phyloP scores from a whole-genome alignment of 2,329 filamentous ascomycete species.

The Leptosphaerulina australis region DNA sequence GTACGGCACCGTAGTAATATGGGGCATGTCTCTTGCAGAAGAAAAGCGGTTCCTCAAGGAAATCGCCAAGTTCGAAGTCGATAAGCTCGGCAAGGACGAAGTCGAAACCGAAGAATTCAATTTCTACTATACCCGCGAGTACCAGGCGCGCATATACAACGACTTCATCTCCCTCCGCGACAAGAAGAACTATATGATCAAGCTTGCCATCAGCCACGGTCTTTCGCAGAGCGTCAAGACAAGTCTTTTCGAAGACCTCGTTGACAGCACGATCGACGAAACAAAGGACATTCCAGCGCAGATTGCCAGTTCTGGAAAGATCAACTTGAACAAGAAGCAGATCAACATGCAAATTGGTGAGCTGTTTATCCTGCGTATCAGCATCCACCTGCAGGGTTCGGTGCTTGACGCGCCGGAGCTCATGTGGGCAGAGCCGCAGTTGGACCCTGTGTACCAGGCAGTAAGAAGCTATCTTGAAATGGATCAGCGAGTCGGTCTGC shows the following conservation, averaged over 20 bases:
- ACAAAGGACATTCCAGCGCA: constrained; percentile 93
- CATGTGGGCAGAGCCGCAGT: constrained; percentile 97
- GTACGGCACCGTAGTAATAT: constrained; percentile 96
- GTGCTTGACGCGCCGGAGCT: constrained; percentile 96
- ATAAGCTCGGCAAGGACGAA: constrained; percentile 86
- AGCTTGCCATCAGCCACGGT: constrained; percentile 94
- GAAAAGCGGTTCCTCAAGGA: constrained; percentile 93
- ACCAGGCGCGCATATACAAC: constrained; percentile 98
- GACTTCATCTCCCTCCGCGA: constrained; percentile 96
- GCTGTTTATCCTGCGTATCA: constrained; percentile 95
- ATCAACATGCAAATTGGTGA: constrained; percentile 99
- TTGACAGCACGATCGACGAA: constrained; percentile 89
- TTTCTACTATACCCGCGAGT: constrained; percentile 98
- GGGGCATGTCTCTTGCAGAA: constrained; percentile 92
- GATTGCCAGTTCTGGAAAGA: constrained; percentile 90
- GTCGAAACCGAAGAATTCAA: constrained; percentile 98
- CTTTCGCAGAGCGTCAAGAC: constrained; percentile 97
- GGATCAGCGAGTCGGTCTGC: constrained; percentile 87
- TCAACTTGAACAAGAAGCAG: constrained; percentile 82
- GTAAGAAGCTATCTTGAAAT: constrained; percentile 96
- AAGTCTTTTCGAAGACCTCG: constrained; percentile 92
- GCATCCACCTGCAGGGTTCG: constrained; percentile 95
- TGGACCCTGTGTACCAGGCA: constrained; percentile 95
- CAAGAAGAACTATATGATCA: constrained; percentile 97
- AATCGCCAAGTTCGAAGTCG: constrained; percentile 89